Evolutionary conservation across 441 rosid species (phyloP), one percentile per base, ranked within the genome.

Genomic region (Croton setiger): DNA sequence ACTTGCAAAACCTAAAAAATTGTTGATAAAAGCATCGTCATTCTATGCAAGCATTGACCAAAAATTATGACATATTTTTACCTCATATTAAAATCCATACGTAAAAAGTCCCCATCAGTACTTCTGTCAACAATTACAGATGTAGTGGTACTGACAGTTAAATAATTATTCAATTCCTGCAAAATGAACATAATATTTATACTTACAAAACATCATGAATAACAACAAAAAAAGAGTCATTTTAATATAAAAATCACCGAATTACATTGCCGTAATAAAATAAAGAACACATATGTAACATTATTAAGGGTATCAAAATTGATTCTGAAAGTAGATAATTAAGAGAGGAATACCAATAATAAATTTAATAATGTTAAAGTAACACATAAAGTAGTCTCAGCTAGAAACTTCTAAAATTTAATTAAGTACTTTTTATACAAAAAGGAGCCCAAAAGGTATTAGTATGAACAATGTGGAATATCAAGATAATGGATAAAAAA

Each of bases 71-170:
- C 23, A 41, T 7, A 20, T 37, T 27, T 9, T 60, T 66, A 96
- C 98, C 99, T 96, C 68, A 93, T 72, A 85, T 96, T 96, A 78
- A 96, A 96, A 80, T 89, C 90, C 72, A 96, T 86, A 49, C 97
- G 96, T 69, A 96, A 82, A 76, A 87, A 93, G 35, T 91, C 97
- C 4, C 96, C 96, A 83, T 93, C 98, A 73, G 86, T 53, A 81
- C 99, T 96, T 77, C 80, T 87, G 86, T 96, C 97, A 66, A 96
- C 97, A 67, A 96, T 75, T 33, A 96, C 85, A 69, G 97, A 77
- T 4, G 98, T 93, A 53, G 98, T 79, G 62, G 96, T 85, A 76
- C 67, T 82, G 59, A 87, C 82, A 13, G 88, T 63, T 81, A 96
- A 83, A 91, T 91, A 96, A 82, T 78, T 78, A 82, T 71, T 89